Evolutionary conservation across 495 filamentous ascomycete species (phyloP).

Genomic region (Mycothermus thermophilus): DNA sequence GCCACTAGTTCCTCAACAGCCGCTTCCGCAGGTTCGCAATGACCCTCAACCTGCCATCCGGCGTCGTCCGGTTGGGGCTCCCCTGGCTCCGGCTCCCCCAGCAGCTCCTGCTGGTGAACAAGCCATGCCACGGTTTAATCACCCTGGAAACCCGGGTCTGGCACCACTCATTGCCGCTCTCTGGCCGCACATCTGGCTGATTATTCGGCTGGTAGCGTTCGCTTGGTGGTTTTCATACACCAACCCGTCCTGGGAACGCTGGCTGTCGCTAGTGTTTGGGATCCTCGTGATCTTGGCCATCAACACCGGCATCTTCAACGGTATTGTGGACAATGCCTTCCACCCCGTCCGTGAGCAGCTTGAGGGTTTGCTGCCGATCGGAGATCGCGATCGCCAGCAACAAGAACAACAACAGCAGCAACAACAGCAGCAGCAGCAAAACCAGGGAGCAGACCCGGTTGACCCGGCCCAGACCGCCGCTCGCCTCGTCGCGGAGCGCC

Average conservation of each 20-base stretch:
- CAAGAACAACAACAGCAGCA: slow-evolving; percentile 1
- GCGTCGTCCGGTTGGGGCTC: slow-evolving; percentile 2
- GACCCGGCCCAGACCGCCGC: slow-evolving; percentile 41
- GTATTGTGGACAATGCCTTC: slow-evolving; percentile 41
- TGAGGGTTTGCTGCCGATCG: slow-evolving; percentile 52
- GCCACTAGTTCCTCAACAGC: slow-evolving; percentile 2
- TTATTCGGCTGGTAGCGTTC: slow-evolving; percentile 62
- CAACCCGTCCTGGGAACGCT: slow-evolving; percentile 55
- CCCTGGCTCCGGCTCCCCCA: not conserved
- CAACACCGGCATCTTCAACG: slow-evolving; percentile 50
- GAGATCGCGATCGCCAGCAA: slow-evolving; percentile 17
- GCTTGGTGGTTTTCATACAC: slow-evolving; percentile 66
- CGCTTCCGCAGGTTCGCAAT: slow-evolving; percentile 9
- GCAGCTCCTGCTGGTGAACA: not conserved
- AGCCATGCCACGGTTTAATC: slow-evolving; percentile 5
- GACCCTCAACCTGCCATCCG: slow-evolving; percentile 7
- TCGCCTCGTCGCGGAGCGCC: slow-evolving; percentile 38
- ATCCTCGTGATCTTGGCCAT: slow-evolving; percentile 44
- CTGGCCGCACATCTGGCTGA: slow-evolving; percentile 56
- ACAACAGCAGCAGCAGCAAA: slow-evolving; percentile 9
- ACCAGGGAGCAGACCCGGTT: slow-evolving; percentile 16
- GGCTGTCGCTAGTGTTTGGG: slow-evolving; percentile 44
- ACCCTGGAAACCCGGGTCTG: slow-evolving; percentile 30
- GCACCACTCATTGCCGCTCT: slow-evolving; percentile 35
- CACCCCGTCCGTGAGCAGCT: slow-evolving; percentile 55